Conservation (phyloP, 2,329 filamentous ascomycete genomes). For the Talaromyces sp. region DNA sequence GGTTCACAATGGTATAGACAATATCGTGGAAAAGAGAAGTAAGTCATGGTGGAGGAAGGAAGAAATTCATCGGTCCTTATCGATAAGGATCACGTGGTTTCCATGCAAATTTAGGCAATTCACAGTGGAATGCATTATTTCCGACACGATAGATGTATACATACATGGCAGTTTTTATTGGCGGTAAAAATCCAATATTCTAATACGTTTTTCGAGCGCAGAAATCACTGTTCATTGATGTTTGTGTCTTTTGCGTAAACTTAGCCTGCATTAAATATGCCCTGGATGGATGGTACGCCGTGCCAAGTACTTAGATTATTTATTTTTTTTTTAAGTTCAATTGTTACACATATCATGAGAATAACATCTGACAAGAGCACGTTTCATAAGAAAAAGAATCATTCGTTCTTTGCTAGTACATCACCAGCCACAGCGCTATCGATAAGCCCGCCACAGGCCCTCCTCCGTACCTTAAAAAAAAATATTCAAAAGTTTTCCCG, state of each 20-base stretch:
- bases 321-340: background rate
- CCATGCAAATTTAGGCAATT: background rate
- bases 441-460: background rate
- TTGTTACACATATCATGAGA: background rate
- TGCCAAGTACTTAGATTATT: background rate
- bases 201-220: background rate
- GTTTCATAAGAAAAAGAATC: background rate
- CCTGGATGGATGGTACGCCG: background rate
- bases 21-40: background rate
- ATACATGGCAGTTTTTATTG: too few relatives aligned
- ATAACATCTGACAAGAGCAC: background rate
- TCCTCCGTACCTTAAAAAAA: background rate
- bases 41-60: background rate
- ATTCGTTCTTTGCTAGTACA: background rate
- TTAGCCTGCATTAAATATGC: background rate
- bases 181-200: background rate
- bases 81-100: slow-evolving; percentile 9
- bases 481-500: slow-evolving; percentile 4
- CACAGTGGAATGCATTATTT: background rate
- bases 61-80: slow-evolving; percentile 7
- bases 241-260: background rate
- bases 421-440: slow-evolving; percentile 2
- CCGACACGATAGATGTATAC: background rate
- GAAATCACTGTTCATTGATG: background rate
- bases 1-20: background rate